Conservation (phyloP, 2,329 filamentous ascomycete genomes). For the Chaetomium globosum region DNA sequence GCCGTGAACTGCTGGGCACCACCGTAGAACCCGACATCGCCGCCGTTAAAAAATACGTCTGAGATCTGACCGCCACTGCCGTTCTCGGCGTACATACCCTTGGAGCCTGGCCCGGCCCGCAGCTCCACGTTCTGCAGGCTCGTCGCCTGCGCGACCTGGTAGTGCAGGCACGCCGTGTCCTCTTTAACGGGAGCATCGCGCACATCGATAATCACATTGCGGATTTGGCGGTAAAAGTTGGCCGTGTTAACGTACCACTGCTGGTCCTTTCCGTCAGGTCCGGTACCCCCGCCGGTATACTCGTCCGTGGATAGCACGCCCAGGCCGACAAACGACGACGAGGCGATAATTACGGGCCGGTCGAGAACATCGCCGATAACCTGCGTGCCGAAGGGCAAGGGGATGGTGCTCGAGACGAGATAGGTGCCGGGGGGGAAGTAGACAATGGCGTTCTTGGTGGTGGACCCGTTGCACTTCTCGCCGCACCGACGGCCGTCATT, state of each 20-base stretch:
- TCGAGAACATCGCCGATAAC: conserved; percentile 80
- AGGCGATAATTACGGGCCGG: conserved; percentile 48
- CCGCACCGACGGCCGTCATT: conserved; percentile 76
- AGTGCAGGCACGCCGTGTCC: neutral
- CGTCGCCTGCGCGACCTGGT: conserved; percentile 13
- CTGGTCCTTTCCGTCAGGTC: neutral
- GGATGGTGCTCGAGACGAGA: conserved; percentile 68
- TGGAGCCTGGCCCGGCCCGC: neutral
- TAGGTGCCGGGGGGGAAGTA: conserved; percentile 94
- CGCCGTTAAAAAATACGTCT: conserved; percentile 1
- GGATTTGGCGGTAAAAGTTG: conserved; percentile 11
- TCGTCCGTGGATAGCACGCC: conserved; percentile 19
- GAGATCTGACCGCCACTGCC: conserved; percentile 14
- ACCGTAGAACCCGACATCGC: conserved; percentile 1
- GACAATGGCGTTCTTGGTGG: conserved; percentile 82
- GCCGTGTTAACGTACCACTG: conserved; percentile 14
- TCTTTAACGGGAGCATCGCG: neutral
- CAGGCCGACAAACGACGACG: neutral
- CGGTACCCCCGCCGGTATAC: conserved; percentile 9
- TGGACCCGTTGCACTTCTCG: conserved; percentile 60
- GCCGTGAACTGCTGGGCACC: conserved; percentile 29
- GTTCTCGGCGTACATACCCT: conserved; percentile 13
- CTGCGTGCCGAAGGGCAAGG: conserved; percentile 86
- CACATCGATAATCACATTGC: neutral
- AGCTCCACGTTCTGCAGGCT: conserved; percentile 13